phyloP scores from a whole-genome alignment of 202 grass and related monocot species.

The Zoysia matrella region DNA sequence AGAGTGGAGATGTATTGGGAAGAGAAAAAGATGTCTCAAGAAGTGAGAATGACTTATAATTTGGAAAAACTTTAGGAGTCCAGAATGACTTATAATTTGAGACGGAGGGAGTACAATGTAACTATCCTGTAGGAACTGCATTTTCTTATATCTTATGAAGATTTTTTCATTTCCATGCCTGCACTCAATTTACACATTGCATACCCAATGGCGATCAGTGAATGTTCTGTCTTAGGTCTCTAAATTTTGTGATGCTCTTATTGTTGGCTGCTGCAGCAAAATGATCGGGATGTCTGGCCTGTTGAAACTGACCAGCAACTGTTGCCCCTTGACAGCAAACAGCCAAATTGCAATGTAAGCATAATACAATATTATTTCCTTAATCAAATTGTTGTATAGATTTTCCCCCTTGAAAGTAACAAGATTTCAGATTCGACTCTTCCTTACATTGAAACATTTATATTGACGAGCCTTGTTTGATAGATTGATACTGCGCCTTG shows the following conservation, averaged over 20 bases:
- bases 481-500: constrained; percentile 38
- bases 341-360: constrained; percentile 41
- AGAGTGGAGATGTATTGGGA: too few species aligned
- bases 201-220: background rate
- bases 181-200: background rate
- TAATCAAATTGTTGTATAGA: constrained; percentile 9
- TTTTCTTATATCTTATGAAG: background rate
- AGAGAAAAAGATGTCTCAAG: too few species aligned
- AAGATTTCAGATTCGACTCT: constrained; percentile 18
- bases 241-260: background rate
- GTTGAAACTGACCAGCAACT: constrained; percentile 30
- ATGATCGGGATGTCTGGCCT: constrained; percentile 21
- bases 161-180: background rate
- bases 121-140: background rate
- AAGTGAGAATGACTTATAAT: too few species aligned
- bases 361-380: background rate
- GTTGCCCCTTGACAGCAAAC: constrained; percentile 5
- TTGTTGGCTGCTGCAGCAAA: constrained; percentile 34
- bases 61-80: too few species aligned
- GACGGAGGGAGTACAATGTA: background rate
- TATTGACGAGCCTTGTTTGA: constrained; percentile 30
- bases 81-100: too few species aligned
- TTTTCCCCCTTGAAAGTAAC: background rate
- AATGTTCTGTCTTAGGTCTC: background rate
- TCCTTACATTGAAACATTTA: constrained; percentile 1